Conservation (phyloP, 371 early-diverging fungal genomes). For the Lichtheimia corymbifera region DNA sequence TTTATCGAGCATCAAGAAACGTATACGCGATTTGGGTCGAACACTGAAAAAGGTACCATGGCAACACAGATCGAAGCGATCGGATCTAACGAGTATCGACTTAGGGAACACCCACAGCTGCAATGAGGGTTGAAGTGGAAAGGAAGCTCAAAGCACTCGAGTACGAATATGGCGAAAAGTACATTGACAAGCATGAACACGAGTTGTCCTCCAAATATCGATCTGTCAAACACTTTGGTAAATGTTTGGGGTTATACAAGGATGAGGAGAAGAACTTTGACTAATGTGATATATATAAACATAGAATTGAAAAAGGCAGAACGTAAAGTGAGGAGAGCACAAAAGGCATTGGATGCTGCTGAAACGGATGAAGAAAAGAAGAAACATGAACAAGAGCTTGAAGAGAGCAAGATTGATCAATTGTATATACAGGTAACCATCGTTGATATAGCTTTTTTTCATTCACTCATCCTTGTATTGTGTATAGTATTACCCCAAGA, state of each 20-base stretch:
- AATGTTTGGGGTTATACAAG: background rate
- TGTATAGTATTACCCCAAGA: slow-evolving; percentile 34
- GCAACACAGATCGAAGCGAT: background rate
- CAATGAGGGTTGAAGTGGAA: slow-evolving; percentile 17
- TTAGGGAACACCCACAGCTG: slow-evolving; percentile 6
- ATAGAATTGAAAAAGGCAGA: slow-evolving; percentile 43
- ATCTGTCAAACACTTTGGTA: slow-evolving; percentile 43
- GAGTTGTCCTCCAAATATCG: slow-evolving; percentile 32
- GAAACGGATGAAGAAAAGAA: slow-evolving; percentile 20
- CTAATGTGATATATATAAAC: background rate
- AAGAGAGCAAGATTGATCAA: slow-evolving; percentile 22
- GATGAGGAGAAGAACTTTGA: background rate
- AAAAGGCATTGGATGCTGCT: slow-evolving; percentile 18
- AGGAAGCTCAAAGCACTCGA: slow-evolving; percentile 34
- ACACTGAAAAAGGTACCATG: slow-evolving; percentile 17
- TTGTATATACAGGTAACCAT: slow-evolving; percentile 25
- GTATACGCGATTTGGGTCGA: slow-evolving; percentile 33
- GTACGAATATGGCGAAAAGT: slow-evolving; percentile 34
- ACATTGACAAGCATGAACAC: slow-evolving; percentile 36
- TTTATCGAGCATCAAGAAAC: slow-evolving; percentile 31
- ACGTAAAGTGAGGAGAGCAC: slow-evolving; percentile 28
- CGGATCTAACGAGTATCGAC: background rate
- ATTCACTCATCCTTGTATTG: too few relatives aligned
- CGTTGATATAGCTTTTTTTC: background rate
- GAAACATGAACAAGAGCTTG: slow-evolving; percentile 14